Evolutionary conservation across 768 basidiomycete genomes (phyloP).

Genomic region (Cubamyces lactineus): DNA sequence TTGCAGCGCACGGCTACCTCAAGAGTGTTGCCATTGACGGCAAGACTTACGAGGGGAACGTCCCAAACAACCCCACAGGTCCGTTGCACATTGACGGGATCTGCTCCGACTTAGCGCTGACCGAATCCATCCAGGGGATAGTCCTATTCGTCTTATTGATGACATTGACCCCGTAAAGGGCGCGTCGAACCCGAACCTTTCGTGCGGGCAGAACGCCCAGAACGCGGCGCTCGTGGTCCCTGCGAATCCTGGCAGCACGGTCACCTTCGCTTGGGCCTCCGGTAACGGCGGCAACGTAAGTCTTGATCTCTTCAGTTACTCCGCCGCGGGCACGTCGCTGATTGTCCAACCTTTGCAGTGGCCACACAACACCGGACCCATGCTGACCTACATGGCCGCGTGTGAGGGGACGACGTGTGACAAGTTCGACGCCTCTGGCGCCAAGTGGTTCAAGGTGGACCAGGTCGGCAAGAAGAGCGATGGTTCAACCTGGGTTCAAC

Average conservation of each 20-base stretch:
- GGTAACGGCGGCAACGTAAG: slow-evolving; percentile 38
- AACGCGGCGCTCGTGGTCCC: slow-evolving; percentile 50
- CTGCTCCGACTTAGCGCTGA: neutral
- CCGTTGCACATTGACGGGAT: neutral
- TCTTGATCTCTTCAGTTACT: slow-evolving; percentile 24
- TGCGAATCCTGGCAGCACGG: slow-evolving; percentile 59
- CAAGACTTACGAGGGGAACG: slow-evolving; percentile 45
- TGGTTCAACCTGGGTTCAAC: slow-evolving; percentile 34
- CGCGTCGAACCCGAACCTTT: slow-evolving; percentile 52
- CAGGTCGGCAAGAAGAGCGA: slow-evolving; percentile 33
- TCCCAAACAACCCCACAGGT: slow-evolving; percentile 41
- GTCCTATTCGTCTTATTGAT: slow-evolving; percentile 45
- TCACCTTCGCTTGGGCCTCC: slow-evolving; percentile 58
- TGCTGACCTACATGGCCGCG: slow-evolving; percentile 73
- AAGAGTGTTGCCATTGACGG: slow-evolving; percentile 47
- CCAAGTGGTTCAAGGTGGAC: slow-evolving; percentile 72
- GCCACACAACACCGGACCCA: slow-evolving; percentile 67
- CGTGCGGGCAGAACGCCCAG: slow-evolving; percentile 59
- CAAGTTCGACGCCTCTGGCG: slow-evolving; percentile 58
- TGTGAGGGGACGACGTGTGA: slow-evolving; percentile 62
- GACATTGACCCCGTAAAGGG: slow-evolving; percentile 54
- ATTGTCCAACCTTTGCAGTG: slow-evolving; percentile 35
- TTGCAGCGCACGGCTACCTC: slow-evolving; percentile 50
- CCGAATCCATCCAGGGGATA: slow-evolving; percentile 13
- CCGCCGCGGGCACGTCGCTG: neutral